Evolutionary conservation across 2,329 filamentous ascomycete species (phyloP), one percentile per base, ranked within the genome.

Genomic region (Pestalotiopsis sp.): DNA sequence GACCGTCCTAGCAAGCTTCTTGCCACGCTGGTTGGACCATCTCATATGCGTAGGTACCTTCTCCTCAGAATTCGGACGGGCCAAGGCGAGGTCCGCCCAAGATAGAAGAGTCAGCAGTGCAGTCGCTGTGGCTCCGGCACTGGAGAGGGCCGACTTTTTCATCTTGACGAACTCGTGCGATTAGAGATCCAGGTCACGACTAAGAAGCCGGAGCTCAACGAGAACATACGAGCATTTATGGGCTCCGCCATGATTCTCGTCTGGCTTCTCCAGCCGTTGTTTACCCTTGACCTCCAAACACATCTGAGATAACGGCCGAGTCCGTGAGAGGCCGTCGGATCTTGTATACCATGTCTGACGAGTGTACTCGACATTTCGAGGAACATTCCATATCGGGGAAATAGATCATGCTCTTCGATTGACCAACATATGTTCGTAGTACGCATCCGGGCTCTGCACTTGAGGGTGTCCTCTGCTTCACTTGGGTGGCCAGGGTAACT

Each of bases 1-100:
- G 12, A 36, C 67, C n/a, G 20, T 61, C 20, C 67, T 52, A 11
- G 67, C 62, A 31, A 59, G 17, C 49, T 68, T 66, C 61, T 66
- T 62, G 9, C 45, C 67, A 7, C 67, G 67, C 23, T 68, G 65
- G 52, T 62, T 62, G 13, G 62, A 59, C 67, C 67, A 68, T 52
- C 57, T 41, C 61, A 66, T 56, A 3, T 56, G 61, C 5, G 67
- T 49, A 14, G 67, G 62, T 2, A 62, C 67, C 62, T 61, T 68
- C 36, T 52, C 62, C 49, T 68, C 67, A 52, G 52, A 62, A 17
- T 38, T 49, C 20, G 67, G 62, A 12, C 36, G 49, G 7, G 67
- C 62, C 45, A 41, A 31, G 6, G 14, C 67, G 41, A 65, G 5
- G 36, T 68, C 49, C 7, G 31, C 27, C 7, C 7, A 60, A 14